Base-by-base conservation (phyloP, 257 asterid species). In the Nicotiana tabacum region DNA sequence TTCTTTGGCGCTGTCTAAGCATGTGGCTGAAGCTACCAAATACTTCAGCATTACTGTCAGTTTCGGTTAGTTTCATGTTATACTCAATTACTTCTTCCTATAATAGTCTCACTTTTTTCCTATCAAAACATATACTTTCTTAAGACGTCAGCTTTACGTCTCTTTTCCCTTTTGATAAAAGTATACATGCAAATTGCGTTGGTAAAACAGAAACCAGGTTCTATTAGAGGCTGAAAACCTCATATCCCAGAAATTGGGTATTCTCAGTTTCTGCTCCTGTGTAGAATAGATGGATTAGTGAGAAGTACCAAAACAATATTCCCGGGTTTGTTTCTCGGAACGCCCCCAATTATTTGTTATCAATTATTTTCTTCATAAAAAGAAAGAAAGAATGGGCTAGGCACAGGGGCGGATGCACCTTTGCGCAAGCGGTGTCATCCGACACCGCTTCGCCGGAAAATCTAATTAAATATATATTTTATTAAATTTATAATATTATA, bases 21-120 rank as follows among this genome's bases (percentile, higher is more conserved):
- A 95, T 81, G 79, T 96, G 56, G 97, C 83, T 2, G 97, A 96
- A 93, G 76, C 87, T 1, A 95, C 97, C 66, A 93, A 91, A 82
- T 92, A 89, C 85, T 95, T 95, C 91, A 88, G 91, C 85, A 89
- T 95, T 70, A 92, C 98, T 39, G 96, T 93, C 89, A 93, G 99
- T 84, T 91, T 95, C 56, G 97, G 99, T 95, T 88, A 89, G 80
- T 84, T 83, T 76, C 67, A 77, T 11, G 48, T 61, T 72, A 24
- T 81, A 18, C 48, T 51, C 58, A 67, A 51, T 61, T 83, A 16
- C 0, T 8, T 12, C 33, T 79, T 78, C 9, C 13, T 11, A 29
- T 39, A 61, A 46, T 61, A 30, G 13, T 24, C 48, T 74, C 62
- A 24, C 32, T 24, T 74, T 74, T 48, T 74, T 53, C 43, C 80